Evolutionary conservation across 495 filamentous ascomycete species (phyloP), one percentile per base, ranked within the genome.

Genomic region (Podospora bellae-mahoneyi): DNA sequence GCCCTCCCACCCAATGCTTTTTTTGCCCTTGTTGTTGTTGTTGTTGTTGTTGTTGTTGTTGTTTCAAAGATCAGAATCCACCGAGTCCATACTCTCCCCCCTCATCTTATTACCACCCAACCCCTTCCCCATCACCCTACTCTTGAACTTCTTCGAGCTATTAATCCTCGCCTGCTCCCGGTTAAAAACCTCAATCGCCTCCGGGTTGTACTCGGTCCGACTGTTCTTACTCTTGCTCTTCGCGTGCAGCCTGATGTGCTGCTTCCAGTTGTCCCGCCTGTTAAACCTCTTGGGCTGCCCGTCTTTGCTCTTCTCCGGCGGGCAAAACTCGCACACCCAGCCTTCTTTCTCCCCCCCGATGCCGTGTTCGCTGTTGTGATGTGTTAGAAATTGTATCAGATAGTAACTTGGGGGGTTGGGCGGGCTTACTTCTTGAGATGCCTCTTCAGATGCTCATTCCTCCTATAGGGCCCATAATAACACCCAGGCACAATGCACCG

Each of bases 401-500:
- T 23, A 23, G 23, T 23, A 23, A 2, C 23, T 23, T 1, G 23
- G 23, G 23, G 23, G 23, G 23, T 23, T 23, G 30, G 30, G 54
- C 15, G 23, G 53, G 65, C 80, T 76, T 72, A 81, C 80, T 83
- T 87, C 68, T 83, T 81, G 73, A 84, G 83, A 72, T 91, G 89
- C 18, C 88, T 80, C 75, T 89, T 89, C 1, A 90, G 74, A 67
- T 91, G 88, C 66, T 91, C 88, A 48, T 85, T 84, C 59, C 88
- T 75, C 76, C 85, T 85, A 68, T 89, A 91, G 0, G 59, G 62
- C 28, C 80, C 78, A 0, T 80, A 82, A 7, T 66, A 57, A 75
- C 82, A 85, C 15, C 71, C 70, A 5, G 64, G 70, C 23, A 67
- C 75, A 13, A 68, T 62, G 65, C 80, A 82, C 69, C 74, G 56